Evolutionary conservation across 306 rosid genomes (phyloP).

Genomic region (Vicia sativa): DNA sequence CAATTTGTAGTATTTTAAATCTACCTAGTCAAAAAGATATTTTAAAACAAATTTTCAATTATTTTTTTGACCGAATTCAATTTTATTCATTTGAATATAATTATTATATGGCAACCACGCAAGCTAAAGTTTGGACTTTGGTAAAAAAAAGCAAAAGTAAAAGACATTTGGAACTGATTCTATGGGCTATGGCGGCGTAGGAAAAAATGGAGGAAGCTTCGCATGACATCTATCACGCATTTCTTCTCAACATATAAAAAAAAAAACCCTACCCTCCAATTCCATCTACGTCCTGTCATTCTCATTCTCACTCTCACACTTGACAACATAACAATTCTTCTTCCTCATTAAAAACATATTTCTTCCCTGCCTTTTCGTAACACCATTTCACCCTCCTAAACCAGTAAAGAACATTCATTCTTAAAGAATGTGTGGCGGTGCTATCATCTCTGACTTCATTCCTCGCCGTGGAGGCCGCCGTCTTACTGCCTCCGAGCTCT

Average conservation of each 20-base stretch:
- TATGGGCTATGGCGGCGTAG: not conserved
- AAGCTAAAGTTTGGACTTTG: not conserved
- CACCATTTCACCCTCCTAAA: not conserved
- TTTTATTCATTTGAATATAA: not conserved
- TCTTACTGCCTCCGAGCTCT: slow-evolving; percentile 51
- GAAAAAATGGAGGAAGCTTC: slow-evolving; percentile 32
- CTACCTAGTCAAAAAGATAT: no score
- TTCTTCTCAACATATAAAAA: slow-evolving; percentile 16
- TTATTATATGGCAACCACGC: not conserved
- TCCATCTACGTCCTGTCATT: slow-evolving; percentile 6
- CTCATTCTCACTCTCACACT: not conserved
- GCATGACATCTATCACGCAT: slow-evolving; percentile 18
- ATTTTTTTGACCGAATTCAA: not conserved
- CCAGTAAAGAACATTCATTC: not conserved
- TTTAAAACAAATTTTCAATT: not conserved
- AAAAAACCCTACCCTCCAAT: not conserved
- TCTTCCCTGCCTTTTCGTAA: not conserved
- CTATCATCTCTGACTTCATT: slow-evolving; percentile 63
- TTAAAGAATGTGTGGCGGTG: slow-evolving; percentile 77
- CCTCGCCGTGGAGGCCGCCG: slow-evolving; percentile 60
- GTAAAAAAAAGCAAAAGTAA: not conserved
- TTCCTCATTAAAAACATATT: not conserved
- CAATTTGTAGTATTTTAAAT: no score
- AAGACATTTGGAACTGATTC: not conserved
- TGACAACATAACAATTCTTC: slow-evolving; percentile 1